Evolutionary conservation across 371 early-diverging fungal species (phyloP).

Genomic region (Rhizopus microsporus): DNA sequence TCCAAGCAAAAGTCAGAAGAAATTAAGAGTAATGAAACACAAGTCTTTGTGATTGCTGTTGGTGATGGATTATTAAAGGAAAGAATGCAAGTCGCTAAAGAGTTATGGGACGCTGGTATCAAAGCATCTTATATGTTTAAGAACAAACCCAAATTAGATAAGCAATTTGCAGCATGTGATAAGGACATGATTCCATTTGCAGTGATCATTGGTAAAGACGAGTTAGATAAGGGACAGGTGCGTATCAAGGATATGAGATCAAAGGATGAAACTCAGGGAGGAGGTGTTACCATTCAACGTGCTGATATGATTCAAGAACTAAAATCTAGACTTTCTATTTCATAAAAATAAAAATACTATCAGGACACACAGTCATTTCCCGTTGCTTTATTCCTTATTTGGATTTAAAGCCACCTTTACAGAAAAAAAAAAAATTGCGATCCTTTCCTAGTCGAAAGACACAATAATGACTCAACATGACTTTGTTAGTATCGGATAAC

Average conservation of each 20-base stretch:
- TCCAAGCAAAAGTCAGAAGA: constrained; percentile 56
- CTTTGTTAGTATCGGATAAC: too few relatives aligned
- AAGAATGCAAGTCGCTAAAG: constrained; percentile 82
- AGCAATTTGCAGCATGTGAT: constrained; percentile 82
- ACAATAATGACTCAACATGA: too few relatives aligned
- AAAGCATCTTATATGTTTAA: constrained; percentile 86
- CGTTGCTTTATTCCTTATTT: too few relatives aligned
- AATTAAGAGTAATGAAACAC: constrained; percentile 79
- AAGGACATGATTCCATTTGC: constrained; percentile 87
- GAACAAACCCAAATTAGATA: constrained; percentile 82
- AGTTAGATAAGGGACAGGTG: constrained; percentile 76
- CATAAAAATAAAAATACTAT: constrained; percentile 11
- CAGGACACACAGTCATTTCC: background rate
- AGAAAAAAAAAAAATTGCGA: too few relatives aligned
- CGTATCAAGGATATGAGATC: constrained; percentile 85
- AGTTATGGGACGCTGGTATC: constrained; percentile 91
- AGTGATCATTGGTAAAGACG: constrained; percentile 88
- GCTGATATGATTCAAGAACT: constrained; percentile 69
- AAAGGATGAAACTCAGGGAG: constrained; percentile 62
- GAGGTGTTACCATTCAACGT: constrained; percentile 62
- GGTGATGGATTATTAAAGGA: constrained; percentile 91
- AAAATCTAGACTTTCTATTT: constrained; percentile 35
- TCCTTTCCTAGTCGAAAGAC: too few relatives aligned
- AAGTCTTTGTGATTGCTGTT: constrained; percentile 91
- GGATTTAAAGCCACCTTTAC: too few relatives aligned